Base-by-base conservation (phyloP, 2,329 filamentous ascomycete species). In the Exophiala bonariae region DNA sequence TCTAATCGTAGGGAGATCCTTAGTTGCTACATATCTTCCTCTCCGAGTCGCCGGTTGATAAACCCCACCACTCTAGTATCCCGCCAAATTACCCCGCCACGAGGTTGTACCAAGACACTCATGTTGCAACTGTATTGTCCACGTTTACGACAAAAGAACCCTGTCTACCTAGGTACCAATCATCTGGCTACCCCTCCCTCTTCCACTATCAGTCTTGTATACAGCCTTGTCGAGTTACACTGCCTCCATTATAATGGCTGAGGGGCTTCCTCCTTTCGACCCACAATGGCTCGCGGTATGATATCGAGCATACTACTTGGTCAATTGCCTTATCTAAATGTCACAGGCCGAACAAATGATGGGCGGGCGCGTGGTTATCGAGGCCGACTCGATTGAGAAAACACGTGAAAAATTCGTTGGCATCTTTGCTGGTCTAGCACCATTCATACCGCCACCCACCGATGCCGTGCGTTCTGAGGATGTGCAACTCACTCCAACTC, bases 241-340 rank as follows among this genome's bases (percentile, higher is more conserved):
- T 26, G 6, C 23, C 23, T 6, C 14, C 16, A 36, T 3, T 17
- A 47, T 32, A 31, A 28, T 31, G 17, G 30, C 36, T 3, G 9
- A 28, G 17, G 35, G 31, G 11, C 18, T 46, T 4, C 20, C 43
- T 13, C 23, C 36, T 8, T 47, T 47, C 28, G 44, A 40, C 18
- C 44, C 44, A 4, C 20, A 47, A 41, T 47, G 44, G 44, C 28
- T 47, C 4, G 28, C 19, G 17, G 44, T 47, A 41, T 16, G 14
- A 14, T 14, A 34, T 18, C 26, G n/a, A 14, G 10, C 11, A 3
- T 26, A 7, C 7, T 14, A 4, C 13, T 23, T 28, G 9, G 16
- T 19, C 13, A 9, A 9, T 8, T 9, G 18, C 13, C 16, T 19
- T 9, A 23, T 19, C 10, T 31, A 46, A 26, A 13, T 13, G 10